phyloP scores from a whole-genome alignment of 495 filamentous ascomycete species.

The Tetracladium setigerum region DNA sequence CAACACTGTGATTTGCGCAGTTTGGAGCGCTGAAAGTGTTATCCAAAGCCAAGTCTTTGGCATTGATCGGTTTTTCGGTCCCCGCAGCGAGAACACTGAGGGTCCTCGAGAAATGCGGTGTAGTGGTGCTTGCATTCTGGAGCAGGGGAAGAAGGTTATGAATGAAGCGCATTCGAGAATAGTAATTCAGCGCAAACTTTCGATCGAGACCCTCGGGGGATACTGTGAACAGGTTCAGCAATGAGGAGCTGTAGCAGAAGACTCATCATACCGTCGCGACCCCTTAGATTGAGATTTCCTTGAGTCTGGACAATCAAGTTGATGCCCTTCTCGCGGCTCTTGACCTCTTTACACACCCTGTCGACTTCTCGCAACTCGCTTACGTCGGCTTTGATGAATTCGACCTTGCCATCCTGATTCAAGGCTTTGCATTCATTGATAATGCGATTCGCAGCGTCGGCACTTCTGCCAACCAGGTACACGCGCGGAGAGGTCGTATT shows the following conservation, averaged over 20 bases:
- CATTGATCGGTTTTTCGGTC: constrained; percentile 5
- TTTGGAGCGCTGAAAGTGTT: constrained; percentile 6
- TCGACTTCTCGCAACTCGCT: constrained; percentile 23
- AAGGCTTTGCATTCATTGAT: constrained; percentile 25
- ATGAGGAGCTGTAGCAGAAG: neutral
- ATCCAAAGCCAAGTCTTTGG: constrained; percentile 14
- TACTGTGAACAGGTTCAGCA: constrained; percentile 7
- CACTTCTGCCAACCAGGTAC: constrained; percentile 36
- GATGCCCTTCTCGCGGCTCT: constrained; percentile 14
- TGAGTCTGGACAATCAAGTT: constrained; percentile 26
- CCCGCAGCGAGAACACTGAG: constrained; percentile 17
- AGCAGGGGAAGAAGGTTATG: constrained; percentile 23
- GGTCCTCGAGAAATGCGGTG: constrained; percentile 19
- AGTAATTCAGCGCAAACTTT: constrained; percentile 23
- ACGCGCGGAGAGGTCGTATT: constrained; percentile 26
- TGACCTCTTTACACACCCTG: constrained; percentile 23
- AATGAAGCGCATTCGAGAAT: constrained; percentile 27
- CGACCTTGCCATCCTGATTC: constrained; percentile 22
- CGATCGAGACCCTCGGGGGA: constrained; percentile 23
- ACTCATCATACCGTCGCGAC: constrained; percentile 10
- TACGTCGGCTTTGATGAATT: constrained; percentile 24
- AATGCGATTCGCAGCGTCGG: constrained; percentile 27
- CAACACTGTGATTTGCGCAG: constrained; percentile 14
- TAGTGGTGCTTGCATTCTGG: constrained; percentile 6
- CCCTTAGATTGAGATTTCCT: constrained; percentile 20